phyloP scores from a whole-genome alignment of 1,284 basidiomycete genomes.

The Heterobasidion occidentale region DNA sequence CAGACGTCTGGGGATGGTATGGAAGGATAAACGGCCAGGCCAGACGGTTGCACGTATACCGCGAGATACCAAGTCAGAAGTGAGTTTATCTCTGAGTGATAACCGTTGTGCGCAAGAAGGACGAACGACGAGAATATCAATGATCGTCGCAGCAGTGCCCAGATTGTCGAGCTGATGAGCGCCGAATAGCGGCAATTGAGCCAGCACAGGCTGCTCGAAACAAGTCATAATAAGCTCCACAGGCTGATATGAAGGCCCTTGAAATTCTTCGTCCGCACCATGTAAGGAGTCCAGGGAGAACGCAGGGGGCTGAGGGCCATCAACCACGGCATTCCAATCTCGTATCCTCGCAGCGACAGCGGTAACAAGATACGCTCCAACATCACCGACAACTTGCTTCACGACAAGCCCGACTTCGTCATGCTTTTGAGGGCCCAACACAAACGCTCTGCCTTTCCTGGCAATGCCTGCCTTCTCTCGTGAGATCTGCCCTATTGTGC shows the following conservation, averaged over 20 bases:
- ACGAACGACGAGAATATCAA: slow-evolving; percentile 53
- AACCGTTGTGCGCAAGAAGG: slow-evolving; percentile 24
- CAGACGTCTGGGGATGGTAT: slow-evolving; percentile 27
- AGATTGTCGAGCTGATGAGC: slow-evolving; percentile 81
- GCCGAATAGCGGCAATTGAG: slow-evolving; percentile 63
- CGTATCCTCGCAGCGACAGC: slow-evolving; percentile 22
- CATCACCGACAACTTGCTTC: slow-evolving; percentile 26
- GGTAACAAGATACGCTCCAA: slow-evolving; percentile 34
- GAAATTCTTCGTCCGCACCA: slow-evolving; percentile 15
- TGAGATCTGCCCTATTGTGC: slow-evolving; percentile 70
- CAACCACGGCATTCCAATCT: slow-evolving; percentile 27
- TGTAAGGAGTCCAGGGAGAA: slow-evolving; percentile 21
- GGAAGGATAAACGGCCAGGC: slow-evolving; percentile 82
- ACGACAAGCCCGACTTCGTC: slow-evolving; percentile 40
- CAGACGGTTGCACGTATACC: slow-evolving; percentile 65
- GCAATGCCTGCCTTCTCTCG: slow-evolving; percentile 83
- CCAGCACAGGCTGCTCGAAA: slow-evolving; percentile 32
- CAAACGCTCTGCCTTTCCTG: slow-evolving; percentile 58
- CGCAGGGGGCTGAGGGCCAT: slow-evolving; percentile 23
- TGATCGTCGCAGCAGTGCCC: slow-evolving; percentile 57
- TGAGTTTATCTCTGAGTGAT: slow-evolving; percentile 29
- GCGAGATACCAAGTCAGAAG: slow-evolving; percentile 33
- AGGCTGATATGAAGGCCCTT: slow-evolving; percentile 33
- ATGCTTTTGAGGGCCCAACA: slow-evolving; percentile 68
- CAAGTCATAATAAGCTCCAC: slow-evolving; percentile 34